These are phyloP conservation scores for Schwanniomyces polymorphus DNA, from an alignment of 805 yeast genomes.

Conservation along the genomic window DNA sequence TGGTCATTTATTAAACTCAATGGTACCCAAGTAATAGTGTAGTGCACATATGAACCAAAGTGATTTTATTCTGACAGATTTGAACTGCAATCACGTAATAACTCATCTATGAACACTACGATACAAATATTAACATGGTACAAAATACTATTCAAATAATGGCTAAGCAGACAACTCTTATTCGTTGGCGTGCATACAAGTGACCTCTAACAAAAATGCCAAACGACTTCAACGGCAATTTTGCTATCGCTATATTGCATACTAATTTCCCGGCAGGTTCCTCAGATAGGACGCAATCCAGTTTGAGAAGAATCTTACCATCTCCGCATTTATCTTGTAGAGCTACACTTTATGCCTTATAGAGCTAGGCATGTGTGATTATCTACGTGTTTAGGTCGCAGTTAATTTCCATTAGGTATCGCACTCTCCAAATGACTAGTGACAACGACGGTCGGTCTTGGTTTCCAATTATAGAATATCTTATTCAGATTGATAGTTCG, in stretches of 20 bases:
- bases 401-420: conserved; percentile 1
- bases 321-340: neutral
- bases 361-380: neutral
- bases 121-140: no score
- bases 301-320: neutral
- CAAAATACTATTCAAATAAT: no score
- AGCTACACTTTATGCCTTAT: neutral
- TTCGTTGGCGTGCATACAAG: neutral
- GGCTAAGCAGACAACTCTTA: no score
- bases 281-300: neutral
- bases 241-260: neutral
- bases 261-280: neutral
- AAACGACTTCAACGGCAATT: neutral
- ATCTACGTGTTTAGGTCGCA: neutral
- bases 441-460: neutral
- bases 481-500: neutral
- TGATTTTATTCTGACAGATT: no score
- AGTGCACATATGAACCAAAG: no score
- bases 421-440: neutral
- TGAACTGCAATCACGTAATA: no score
- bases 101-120: no score
- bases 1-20: no score
- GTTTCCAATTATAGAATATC: neutral
- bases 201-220: neutral
- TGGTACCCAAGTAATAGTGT: no score